Conservation (phyloP, 1,284 basidiomycete genomes). For the Ustanciosporium gigantosporum region DNA sequence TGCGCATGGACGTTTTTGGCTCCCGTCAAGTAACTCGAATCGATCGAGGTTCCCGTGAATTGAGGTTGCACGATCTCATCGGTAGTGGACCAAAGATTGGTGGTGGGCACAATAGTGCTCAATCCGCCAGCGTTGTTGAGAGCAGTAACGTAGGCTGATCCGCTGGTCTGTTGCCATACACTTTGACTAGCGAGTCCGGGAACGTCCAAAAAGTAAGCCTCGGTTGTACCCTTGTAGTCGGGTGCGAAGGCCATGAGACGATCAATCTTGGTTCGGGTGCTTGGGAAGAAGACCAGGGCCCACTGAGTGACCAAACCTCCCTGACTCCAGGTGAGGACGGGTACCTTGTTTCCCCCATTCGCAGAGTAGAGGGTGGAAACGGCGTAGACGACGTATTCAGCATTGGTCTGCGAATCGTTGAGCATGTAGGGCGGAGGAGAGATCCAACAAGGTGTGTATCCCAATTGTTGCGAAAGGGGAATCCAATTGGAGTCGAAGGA, state of each 20-base stretch:
- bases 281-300: conserved; percentile 32
- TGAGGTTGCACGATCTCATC: conserved; percentile 33
- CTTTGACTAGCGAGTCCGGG: background rate
- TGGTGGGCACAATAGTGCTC: conserved; percentile 23
- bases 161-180: conserved; percentile 31
- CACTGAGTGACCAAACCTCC: conserved; percentile 19
- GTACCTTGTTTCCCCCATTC: conserved; percentile 3
- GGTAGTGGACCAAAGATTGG: conserved; percentile 19
- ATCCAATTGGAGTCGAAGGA: conserved; percentile 32
- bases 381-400: conserved; percentile 38
- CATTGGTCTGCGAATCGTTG: conserved; percentile 24
- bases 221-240: conserved; percentile 28
- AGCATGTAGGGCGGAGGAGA: conserved; percentile 32
- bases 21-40: conserved; percentile 14
- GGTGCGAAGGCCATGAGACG: conserved; percentile 26
- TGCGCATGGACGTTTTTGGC: conserved; percentile 29
- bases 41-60: conserved; percentile 2
- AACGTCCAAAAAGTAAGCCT: conserved; percentile 4
- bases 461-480: conserved; percentile 12
- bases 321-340: conserved; percentile 33
- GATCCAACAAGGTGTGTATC: conserved; percentile 29
- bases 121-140: conserved; percentile 28
- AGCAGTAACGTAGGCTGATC: conserved; percentile 10
- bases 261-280: conserved; percentile 7
- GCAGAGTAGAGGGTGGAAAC: conserved; percentile 9